These are phyloP conservation scores for Fusarium humuli DNA, from an alignment of 2,329 filamentous ascomycete species.

Conservation along the genomic window DNA sequence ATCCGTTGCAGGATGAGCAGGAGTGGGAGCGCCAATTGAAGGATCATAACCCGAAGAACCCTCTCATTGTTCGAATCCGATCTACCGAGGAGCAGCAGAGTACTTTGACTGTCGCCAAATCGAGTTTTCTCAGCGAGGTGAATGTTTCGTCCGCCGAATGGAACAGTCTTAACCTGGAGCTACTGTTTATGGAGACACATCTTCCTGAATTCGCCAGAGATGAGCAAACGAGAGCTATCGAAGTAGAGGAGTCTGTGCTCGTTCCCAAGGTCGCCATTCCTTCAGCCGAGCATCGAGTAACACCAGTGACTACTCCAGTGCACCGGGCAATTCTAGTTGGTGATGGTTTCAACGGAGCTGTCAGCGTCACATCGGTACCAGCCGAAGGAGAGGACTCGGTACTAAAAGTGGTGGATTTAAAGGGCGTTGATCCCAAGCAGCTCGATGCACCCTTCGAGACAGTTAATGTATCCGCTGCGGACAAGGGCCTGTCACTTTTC, in stretches of 20 bases:
- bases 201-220: conserved; percentile 50
- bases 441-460: conserved; percentile 60
- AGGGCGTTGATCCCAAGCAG: conserved; percentile 55
- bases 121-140: conserved; percentile 66
- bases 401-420: conserved; percentile 69
- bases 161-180: conserved; percentile 71
- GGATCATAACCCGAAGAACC: conserved; percentile 61
- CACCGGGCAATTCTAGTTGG: conserved; percentile 83
- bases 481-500: conserved; percentile 73
- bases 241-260: conserved; percentile 74
- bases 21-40: conserved; percentile 75
- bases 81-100: conserved; percentile 47
- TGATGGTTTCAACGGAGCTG: conserved; percentile 76
- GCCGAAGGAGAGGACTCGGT: conserved; percentile 57
- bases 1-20: conserved; percentile 72
- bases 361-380: conserved; percentile 61
- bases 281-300: conserved; percentile 71
- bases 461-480: conserved; percentile 73
- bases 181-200: conserved; percentile 68
- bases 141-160: conserved; percentile 72
- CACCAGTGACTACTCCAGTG: conserved; percentile 81
- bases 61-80: conserved; percentile 71
- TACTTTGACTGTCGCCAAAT: conserved; percentile 47
- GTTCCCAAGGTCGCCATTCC: conserved; percentile 80
- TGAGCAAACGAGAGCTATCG: conserved; percentile 45